These are phyloP conservation scores for Trichoderma semiorbis DNA, from an alignment of 2,329 filamentous ascomycete species.

Conservation along the genomic window DNA sequence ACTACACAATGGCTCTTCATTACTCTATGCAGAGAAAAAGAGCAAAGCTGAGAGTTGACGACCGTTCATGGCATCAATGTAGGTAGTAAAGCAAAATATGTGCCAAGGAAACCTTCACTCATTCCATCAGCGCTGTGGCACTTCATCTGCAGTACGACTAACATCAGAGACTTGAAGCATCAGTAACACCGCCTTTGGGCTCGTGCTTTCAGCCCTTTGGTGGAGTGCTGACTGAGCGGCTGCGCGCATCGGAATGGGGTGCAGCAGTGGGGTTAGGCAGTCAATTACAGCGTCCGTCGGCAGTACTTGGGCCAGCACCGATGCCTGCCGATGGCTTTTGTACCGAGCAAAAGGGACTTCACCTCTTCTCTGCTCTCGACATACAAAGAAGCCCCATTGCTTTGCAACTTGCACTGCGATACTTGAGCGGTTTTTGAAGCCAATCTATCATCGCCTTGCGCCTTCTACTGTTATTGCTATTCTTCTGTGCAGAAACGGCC, in stretches of 20 bases:
- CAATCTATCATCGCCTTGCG: not conserved
- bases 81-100: not conserved
- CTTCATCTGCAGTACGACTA: not conserved
- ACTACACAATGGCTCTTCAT: not conserved
- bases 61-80: not conserved
- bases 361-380: not conserved
- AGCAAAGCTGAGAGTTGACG: not conserved
- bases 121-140: not conserved
- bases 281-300: not conserved
- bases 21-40: not conserved
- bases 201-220: not conserved
- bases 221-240: not conserved
- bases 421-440: not conserved
- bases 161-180: not conserved
- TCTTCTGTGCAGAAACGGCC: not conserved
- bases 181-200: not conserved
- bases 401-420: not conserved
- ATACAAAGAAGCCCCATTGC: not conserved
- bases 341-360: not conserved
- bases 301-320: not conserved
- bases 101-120: not conserved
- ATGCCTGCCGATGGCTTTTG: not conserved
- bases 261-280: slow-evolving; percentile 9
- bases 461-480: not conserved
- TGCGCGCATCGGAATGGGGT: slow-evolving; percentile 6